Evolutionary conservation across 768 basidiomycete species (phyloP).

Genomic region (Rhodocollybia butyracea): DNA sequence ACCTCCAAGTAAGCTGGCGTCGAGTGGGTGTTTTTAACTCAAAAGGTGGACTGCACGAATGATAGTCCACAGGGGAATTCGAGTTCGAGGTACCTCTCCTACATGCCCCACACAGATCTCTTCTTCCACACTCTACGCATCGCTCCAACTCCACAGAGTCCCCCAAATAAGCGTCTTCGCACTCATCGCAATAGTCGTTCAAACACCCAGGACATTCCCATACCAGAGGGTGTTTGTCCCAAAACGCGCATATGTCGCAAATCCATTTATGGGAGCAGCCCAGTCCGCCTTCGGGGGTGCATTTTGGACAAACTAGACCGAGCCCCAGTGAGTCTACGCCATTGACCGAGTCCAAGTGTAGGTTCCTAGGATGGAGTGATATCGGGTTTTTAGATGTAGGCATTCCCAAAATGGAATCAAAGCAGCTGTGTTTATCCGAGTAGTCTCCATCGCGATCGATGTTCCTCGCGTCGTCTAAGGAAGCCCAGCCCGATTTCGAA

Average conservation of each 20-base stretch:
- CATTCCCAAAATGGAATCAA: neutral
- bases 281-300: conserved; percentile 5
- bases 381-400: neutral
- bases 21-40: neutral
- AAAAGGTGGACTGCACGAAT: neutral
- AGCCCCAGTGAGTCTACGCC: neutral
- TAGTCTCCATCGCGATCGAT: no score
- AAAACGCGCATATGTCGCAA: conserved; percentile 8
- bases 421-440: no score
- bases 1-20: conserved; percentile 9
- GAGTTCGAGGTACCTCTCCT: neutral
- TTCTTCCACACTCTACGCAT: conserved; percentile 4
- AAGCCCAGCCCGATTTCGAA: neutral
- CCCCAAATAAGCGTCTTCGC: neutral
- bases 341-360: neutral
- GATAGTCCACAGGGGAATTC: neutral
- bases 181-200: conserved; percentile 7
- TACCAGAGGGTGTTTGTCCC: conserved; percentile 4
- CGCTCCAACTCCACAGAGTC: neutral
- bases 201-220: conserved; percentile 9
- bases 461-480: no score
- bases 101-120: conserved; percentile 4
- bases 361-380: neutral
- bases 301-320: conserved; percentile 7
- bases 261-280: conserved; percentile 9